A percentile compares a stretch with the other conserved stretches of the same genome.
These are phyloP conservation scores for Teratosphaeria pseudoeucalypti DNA, from an alignment of 2,329 filamentous ascomycete species.

Conservation along the genomic window DNA sequence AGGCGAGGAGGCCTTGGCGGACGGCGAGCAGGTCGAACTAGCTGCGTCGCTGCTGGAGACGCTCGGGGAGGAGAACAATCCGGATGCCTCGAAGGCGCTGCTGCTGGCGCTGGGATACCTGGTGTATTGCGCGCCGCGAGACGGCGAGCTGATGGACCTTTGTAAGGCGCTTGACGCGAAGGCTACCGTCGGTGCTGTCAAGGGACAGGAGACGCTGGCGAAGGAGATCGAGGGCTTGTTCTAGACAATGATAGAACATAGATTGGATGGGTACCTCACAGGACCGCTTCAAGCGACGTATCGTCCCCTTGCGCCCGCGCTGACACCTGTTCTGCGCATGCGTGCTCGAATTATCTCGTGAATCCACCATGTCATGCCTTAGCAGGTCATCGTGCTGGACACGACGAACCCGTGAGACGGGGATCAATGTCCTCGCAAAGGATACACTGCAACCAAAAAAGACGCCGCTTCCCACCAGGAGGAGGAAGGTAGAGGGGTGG, in stretches of 20 bases:
- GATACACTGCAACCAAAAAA: no score
- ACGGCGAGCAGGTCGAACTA: conserved; percentile 68
- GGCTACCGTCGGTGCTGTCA: conserved; percentile 44
- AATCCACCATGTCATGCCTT: no score
- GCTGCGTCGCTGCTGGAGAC: conserved; percentile 72
- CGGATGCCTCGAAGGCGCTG: conserved; percentile 66
- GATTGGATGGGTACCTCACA: neutral
- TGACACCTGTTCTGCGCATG: no score
- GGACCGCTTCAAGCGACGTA: neutral
- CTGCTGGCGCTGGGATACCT: conserved; percentile 67
- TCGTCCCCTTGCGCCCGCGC: no score
- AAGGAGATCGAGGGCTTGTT: conserved; percentile 21
- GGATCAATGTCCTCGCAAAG: no score
- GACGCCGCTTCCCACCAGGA: no score
- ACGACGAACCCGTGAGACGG: no score
- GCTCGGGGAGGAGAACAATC: conserved; percentile 40
- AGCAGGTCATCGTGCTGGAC: no score
- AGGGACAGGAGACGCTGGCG: conserved; percentile 25
- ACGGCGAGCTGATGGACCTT: conserved; percentile 72
- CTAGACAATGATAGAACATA: neutral
- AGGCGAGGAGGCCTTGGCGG: conserved; percentile 48
- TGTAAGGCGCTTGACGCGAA: conserved; percentile 66
- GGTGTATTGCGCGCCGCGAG: conserved; percentile 56
- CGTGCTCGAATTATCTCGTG: no score
- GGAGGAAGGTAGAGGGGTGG: no score